These are phyloP conservation scores for Kodamaea nitidulidarum DNA, from an alignment of 805 yeast species.

Conservation along the genomic window DNA sequence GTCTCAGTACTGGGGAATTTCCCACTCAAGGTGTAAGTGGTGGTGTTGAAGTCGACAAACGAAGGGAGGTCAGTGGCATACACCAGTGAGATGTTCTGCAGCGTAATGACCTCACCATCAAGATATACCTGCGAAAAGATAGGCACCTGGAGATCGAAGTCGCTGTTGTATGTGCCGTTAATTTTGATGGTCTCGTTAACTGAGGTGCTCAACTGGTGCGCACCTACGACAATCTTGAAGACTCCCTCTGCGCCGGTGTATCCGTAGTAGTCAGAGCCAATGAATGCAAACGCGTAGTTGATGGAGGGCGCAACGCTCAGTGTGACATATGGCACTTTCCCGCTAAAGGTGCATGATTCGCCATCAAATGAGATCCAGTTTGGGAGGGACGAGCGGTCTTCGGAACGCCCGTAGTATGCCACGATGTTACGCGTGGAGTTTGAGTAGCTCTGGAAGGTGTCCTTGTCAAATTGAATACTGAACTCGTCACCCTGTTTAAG, in stretches of 20 bases:
- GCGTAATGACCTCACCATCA: constrained; percentile 51
- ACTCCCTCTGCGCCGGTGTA: constrained; percentile 65
- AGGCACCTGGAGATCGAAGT: constrained; percentile 57
- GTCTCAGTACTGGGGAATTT: constrained; percentile 47
- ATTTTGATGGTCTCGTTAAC: constrained; percentile 52
- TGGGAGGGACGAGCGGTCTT: constrained; percentile 83
- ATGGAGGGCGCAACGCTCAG: constrained; percentile 86
- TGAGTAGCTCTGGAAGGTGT: constrained; percentile 49
- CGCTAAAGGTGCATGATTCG: constrained; percentile 62
- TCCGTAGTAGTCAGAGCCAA: constrained; percentile 77
- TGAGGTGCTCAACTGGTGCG: constrained; percentile 73
- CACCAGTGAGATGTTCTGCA: constrained; percentile 53
- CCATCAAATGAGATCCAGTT: constrained; percentile 78
- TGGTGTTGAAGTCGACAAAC: constrained; percentile 47
- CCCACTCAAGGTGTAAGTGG: constrained; percentile 47
- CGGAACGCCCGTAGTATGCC: constrained; percentile 77
- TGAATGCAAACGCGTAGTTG: constrained; percentile 61
- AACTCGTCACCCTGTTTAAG: constrained; percentile 67
- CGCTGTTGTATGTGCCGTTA: constrained; percentile 63
- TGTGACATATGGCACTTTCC: constrained; percentile 83
- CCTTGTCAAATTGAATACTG: constrained; percentile 56
- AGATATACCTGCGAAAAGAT: constrained; percentile 54
- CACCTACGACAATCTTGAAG: constrained; percentile 80
- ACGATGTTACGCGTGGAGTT: constrained; percentile 47
- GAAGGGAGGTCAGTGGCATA: constrained; percentile 50